A percentile compares a stretch with the other conserved stretches of the same genome.
These are phyloP conservation scores for Spinacia oleracea DNA, from an alignment of 179 eudicot species.

Conservation along the genomic window DNA sequence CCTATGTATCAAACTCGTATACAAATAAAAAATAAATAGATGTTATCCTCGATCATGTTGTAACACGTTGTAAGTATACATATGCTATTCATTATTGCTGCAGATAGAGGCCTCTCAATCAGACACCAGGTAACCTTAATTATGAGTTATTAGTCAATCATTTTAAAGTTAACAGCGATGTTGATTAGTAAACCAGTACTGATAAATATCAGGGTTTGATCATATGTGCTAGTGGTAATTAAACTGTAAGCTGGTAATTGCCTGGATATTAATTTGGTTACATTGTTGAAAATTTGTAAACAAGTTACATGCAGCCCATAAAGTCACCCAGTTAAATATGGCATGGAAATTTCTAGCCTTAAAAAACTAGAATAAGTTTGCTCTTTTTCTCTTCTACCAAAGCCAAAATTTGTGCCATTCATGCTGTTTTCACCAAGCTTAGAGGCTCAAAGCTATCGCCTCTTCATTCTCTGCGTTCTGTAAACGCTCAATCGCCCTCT, in stretches of 20 bases:
- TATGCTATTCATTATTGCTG: not conserved
- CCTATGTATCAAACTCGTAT: not conserved
- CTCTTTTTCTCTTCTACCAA: not conserved
- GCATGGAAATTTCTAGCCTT: not conserved
- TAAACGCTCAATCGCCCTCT: constrained; percentile 39
- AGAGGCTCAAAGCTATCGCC: constrained; percentile 16
- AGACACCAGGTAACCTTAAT: not conserved
- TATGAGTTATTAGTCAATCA: not conserved
- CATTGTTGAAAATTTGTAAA: not conserved
- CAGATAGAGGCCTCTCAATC: not conserved
- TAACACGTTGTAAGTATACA: not conserved
- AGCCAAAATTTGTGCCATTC: not conserved
- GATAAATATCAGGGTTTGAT: not conserved
- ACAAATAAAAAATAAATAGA: not conserved
- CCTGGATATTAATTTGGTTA: not conserved
- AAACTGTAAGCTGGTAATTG: not conserved
- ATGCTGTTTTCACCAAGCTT: not conserved
- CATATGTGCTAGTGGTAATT: not conserved
- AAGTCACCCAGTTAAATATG: not conserved
- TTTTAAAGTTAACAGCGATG: not conserved
- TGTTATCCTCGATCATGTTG: not conserved
- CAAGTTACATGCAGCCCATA: not conserved
- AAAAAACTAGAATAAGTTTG: not conserved
- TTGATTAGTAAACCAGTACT: not conserved
- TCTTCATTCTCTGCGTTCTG: constrained; percentile 40